phyloP scores from a whole-genome alignment of 2,329 filamentous ascomycete genomes.

The Talaromyces albobiverticillius region DNA sequence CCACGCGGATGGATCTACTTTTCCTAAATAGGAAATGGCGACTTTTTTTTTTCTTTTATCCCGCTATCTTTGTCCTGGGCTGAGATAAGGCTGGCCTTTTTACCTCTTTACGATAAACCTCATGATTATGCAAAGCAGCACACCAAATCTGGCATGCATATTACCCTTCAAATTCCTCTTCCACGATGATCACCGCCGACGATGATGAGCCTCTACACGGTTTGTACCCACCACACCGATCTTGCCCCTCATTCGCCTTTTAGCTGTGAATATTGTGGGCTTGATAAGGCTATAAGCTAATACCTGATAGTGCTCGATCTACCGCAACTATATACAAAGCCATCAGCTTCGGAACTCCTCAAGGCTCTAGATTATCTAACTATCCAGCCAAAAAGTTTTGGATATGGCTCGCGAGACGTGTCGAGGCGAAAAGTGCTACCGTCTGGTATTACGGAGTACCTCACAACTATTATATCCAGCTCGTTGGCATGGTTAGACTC shows the following conservation, averaged over 20 bases:
- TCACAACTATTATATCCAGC: conserved; percentile 47
- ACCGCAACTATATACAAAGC: conserved; percentile 78
- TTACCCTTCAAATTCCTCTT: neutral
- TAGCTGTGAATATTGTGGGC: conserved; percentile 17
- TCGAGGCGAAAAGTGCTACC: conserved; percentile 35
- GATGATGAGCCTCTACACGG: conserved; percentile 38
- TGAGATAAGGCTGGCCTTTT: conserved; percentile 7
- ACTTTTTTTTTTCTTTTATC: conserved; percentile 16
- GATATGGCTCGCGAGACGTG: conserved; percentile 25
- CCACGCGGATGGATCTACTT: conserved; percentile 14
- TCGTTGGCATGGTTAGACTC: conserved; percentile 44
- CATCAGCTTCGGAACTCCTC: conserved; percentile 63
- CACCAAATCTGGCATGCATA: neutral
- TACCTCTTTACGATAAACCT: neutral
- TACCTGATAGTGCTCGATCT: conserved; percentile 62
- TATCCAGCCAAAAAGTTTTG: conserved; percentile 57
- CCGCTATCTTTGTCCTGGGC: conserved; percentile 1
- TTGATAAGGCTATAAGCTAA: conserved; percentile 29
- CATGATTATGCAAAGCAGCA: neutral
- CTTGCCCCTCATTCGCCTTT: conserved; percentile 17
- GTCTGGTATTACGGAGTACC: conserved; percentile 42
- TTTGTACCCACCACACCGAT: conserved; percentile 21
- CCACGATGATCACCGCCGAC: conserved; percentile 33
- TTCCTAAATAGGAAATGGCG: conserved; percentile 17
- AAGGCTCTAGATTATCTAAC: conserved; percentile 64